A percentile compares a stretch with the other conserved stretches of the same genome.
These are phyloP conservation scores for Globisporangium ultimum DNA, from an alignment of 352 stramenopile genomes.

Conservation along the genomic window DNA sequence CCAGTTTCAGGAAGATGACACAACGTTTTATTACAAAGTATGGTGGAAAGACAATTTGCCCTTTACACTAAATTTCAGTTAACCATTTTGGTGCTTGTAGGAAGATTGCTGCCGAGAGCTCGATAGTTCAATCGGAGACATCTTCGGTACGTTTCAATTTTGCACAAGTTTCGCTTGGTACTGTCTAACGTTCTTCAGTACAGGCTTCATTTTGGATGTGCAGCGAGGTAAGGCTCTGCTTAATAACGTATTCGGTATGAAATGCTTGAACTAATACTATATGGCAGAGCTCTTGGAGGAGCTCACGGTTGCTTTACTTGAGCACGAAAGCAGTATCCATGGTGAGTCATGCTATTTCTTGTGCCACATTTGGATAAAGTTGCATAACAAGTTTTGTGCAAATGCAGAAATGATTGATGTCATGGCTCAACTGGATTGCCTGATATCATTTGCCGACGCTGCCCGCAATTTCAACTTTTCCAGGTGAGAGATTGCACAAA, in stretches of 20 bases:
- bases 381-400: constrained; percentile 4
- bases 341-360: constrained; percentile 20
- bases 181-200: not conserved
- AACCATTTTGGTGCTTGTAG: constrained; percentile 17
- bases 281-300: constrained; percentile 68
- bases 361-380: not conserved
- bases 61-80: too few relatives aligned
- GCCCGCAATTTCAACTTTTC: constrained; percentile 76
- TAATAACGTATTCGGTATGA: not conserved
- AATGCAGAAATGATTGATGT: constrained; percentile 64
- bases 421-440: constrained; percentile 66
- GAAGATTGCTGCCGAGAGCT: constrained; percentile 74
- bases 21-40: constrained; percentile 88
- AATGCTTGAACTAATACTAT: not conserved
- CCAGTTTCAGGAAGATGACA: constrained; percentile 86
- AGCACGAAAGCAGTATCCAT: constrained; percentile 69
- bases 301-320: constrained; percentile 61
- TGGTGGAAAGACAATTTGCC: too few relatives aligned
- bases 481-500: constrained; percentile 25
- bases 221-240: constrained; percentile 50
- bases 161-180: constrained; percentile 7
- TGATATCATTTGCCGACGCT: constrained; percentile 60
- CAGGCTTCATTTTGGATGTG: constrained; percentile 78
- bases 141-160: constrained; percentile 49
- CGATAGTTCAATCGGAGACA: constrained; percentile 78